Conservation (phyloP, 352 stramenopile genomes). For the Pythium aquatile region DNA sequence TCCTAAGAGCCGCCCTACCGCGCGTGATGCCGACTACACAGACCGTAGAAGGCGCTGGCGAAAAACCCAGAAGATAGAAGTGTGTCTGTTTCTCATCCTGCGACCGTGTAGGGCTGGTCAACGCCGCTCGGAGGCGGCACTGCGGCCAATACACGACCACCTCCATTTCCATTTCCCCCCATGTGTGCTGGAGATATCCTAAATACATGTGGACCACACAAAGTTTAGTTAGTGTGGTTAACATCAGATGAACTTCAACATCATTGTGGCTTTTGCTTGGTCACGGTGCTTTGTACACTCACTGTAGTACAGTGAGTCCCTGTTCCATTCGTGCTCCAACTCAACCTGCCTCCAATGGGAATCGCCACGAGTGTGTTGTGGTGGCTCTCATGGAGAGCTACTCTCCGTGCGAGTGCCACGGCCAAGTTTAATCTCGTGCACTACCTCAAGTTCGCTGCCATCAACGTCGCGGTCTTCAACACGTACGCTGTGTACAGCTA, state of each 20-base stretch:
- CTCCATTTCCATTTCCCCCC: not conserved
- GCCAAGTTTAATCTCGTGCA: too few species aligned
- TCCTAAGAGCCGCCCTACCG: slow-evolving; percentile 5
- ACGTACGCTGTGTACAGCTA: too few species aligned
- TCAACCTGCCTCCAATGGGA: too few species aligned
- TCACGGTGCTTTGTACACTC: too few species aligned
- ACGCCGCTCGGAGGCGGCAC: slow-evolving; percentile 8
- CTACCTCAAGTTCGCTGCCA: too few species aligned
- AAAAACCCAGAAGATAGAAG: slow-evolving; percentile 10
- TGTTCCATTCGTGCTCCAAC: too few species aligned
- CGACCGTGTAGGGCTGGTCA: not conserved
- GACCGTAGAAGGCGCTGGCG: not conserved
- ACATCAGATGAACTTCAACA: not conserved
- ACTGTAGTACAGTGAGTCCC: too few species aligned
- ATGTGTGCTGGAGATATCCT: not conserved
- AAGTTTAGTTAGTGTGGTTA: not conserved
- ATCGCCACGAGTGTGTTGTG: too few species aligned
- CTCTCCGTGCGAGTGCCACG: too few species aligned
- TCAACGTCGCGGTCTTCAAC: too few species aligned
- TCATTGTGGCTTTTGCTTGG: too few species aligned
- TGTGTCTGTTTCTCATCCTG: not conserved
- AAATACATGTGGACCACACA: not conserved
- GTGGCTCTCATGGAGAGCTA: too few species aligned
- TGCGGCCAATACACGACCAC: slow-evolving; percentile 53
- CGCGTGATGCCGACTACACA: slow-evolving; percentile 17